Base-by-base conservation (phyloP, 2,329 filamentous ascomycete genomes). In the Teratosphaeriaceae sp. region DNA sequence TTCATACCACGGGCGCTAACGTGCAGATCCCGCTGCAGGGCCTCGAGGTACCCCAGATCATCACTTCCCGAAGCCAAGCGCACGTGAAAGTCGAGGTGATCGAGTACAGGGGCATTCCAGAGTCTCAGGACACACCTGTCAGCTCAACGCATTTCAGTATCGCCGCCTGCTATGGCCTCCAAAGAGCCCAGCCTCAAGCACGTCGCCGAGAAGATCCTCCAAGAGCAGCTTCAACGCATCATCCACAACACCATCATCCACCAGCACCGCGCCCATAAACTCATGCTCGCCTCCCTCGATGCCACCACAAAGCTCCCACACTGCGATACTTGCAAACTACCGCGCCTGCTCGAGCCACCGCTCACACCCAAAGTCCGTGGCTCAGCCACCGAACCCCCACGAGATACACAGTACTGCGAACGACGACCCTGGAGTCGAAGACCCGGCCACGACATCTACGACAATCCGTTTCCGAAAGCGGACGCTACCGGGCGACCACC, bases 201-300 rank as follows among this genome's bases (percentile, higher is more conserved):
- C 16, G 55, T 62, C 36, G 71, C 79, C 50, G 74, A 80, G 59
- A 68, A 75, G 18, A 76, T 90, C 47, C 74, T 90, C 57, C 82
- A 88, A 57, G 84, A 89, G 59, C 67, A 83, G 43, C 70, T 90
- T 48, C 80, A 84, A 69, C 88, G 86, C 63, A 76, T 89, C 57
- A 75, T 89, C 53, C 82, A 85, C 63, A 83, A 86, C 61, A 73
- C 87, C 40, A 72, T 87, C 50, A 73, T 88, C 57, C 79, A 85
- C 62, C 80, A 79, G 30, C 86, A 90, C 63, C 83, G 82, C 52
- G 77, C 85, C 53, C 86, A 90, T 67, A 89, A 89, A 70, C 77
- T 80, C 50, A 79, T 85, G 41, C 79, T 82, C 42, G 88, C 87
- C 58, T 83, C 83, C 13, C 72, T 89, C 43, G 75, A 81, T 61